A percentile compares a stretch with the other conserved stretches of the same genome.
Conservation (phyloP, 805 yeast species). For the Myxozyma lipomycoides region DNA sequence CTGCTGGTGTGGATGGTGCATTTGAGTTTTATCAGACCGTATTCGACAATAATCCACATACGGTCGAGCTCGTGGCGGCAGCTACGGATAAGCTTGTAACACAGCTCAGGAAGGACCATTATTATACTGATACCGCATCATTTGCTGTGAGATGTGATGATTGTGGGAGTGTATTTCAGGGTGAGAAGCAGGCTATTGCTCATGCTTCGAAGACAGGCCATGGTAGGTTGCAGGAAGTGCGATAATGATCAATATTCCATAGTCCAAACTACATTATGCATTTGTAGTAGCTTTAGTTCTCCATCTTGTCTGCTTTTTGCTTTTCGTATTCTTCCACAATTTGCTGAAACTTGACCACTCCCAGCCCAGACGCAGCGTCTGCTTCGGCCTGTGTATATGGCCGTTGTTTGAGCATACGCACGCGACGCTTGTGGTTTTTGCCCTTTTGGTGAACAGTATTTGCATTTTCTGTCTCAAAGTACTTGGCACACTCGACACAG, state of each 20-base stretch:
- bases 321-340: conserved; percentile 50
- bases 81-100: conserved; percentile 43
- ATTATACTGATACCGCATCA: conserved; percentile 60
- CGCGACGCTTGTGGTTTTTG: conserved; percentile 77
- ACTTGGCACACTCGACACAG: conserved; percentile 91
- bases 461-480: conserved; percentile 74
- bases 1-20: conserved; percentile 31
- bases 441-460: conserved; percentile 67
- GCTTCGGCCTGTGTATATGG: conserved; percentile 88
- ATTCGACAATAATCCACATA: conserved; percentile 40
- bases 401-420: conserved; percentile 64
- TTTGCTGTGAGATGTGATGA: conserved; percentile 55
- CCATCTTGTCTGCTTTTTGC: conserved; percentile 42
- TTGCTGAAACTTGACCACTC: conserved; percentile 59
- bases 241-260: neutral
- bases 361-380: conserved; percentile 83
- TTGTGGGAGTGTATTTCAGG: conserved; percentile 51
- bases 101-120: conserved; percentile 49
- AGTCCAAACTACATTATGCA: neutral
- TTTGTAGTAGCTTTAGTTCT: neutral
- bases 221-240: conserved; percentile 52
- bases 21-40: conserved; percentile 41
- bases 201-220: conserved; percentile 67
- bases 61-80: conserved; percentile 39
- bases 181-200: conserved; percentile 60